Evolutionary conservation across 2,329 filamentous ascomycete species (phyloP).

Genomic region (Trichoderma simmonsii): DNA sequence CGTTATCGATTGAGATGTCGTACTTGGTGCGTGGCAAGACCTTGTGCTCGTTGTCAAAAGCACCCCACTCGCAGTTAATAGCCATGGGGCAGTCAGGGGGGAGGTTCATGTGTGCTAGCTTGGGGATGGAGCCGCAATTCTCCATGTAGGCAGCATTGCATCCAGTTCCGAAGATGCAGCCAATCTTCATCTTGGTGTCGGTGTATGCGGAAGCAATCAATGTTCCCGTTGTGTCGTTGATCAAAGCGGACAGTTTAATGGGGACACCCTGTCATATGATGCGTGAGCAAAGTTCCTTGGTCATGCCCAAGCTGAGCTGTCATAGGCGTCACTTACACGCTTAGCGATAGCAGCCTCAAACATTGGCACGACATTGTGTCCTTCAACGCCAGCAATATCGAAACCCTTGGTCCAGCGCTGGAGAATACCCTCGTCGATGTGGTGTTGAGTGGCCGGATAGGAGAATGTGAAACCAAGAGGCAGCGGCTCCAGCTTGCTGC

Average conservation of each 20-base stretch:
- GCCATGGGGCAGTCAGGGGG: conserved; percentile 81
- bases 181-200: conserved; percentile 88
- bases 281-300: conserved; percentile 3
- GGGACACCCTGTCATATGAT: conserved; percentile 64
- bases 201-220: conserved; percentile 96
- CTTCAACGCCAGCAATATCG: conserved; percentile 88
- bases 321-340: conserved; percentile 32
- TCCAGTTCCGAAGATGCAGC: conserved; percentile 96
- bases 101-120: conserved; percentile 87
- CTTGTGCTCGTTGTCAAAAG: conserved; percentile 90
- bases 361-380: conserved; percentile 83
- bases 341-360: conserved; percentile 74
- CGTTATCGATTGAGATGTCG: conserved; percentile 82
- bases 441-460: conserved; percentile 89
- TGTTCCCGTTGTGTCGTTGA: conserved; percentile 97
- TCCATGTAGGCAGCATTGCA: conserved; percentile 99
- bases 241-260: conserved; percentile 87
- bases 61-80: conserved; percentile 97
- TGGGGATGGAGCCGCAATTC: conserved; percentile 83
- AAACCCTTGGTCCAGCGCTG: conserved; percentile 98
- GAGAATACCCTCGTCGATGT: conserved; percentile 87
- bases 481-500: conserved; percentile 59
- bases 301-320: neutral
- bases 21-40: conserved; percentile 83
- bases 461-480: conserved; percentile 95